Evolutionary conservation across 345 rosid species (phyloP), one percentile per base, ranked within the genome.

Genomic region (Durio zibethinus): DNA sequence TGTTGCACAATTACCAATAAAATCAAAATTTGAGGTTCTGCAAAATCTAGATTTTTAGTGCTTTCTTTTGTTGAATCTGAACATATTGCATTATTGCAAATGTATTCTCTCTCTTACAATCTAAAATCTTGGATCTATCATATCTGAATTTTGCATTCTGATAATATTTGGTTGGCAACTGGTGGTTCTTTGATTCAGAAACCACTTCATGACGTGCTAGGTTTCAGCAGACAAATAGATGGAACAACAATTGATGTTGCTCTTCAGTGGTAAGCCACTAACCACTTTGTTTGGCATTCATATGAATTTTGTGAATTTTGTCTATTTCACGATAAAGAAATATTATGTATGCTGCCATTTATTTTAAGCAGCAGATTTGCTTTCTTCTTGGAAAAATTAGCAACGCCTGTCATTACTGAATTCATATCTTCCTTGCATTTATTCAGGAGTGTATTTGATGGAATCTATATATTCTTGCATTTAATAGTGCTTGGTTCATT

Each of bases 151-250:
- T 82, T 48, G 65, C 35, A 67, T 68, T 40, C 60, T 65, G 16
- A 43, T 40, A 42, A 35, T 50, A 31, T 59, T 82, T 43, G n/a
- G 31, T 56, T 67, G 76, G 73, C 75, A 75, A 71, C 82, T 87
- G 75, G 74, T 68, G 54, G 60, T 66, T 89, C 64, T 83, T 86
- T 87, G 81, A 52, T 80, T 56, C 89, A 94, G 98, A 89, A 73
- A 73, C 88, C 97, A 5, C 89, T 97, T 79, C 98, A 92, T 84
- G 97, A 94, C 43, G 95, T 96, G 75, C 87, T 94, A 77, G 85
- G 94, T 72, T 89, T 94, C 80, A 86, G 92, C 70, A 90, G 82
- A 75, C 90, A 91, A 82, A 77, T 83, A 40, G 91, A 89, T 68
- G 98, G 94, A 74, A 80, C 92, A 72, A 81, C 88, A 7, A 68